Evolutionary conservation across 306 rosid species (phyloP).

Genomic region (Gillenia trifoliata): DNA sequence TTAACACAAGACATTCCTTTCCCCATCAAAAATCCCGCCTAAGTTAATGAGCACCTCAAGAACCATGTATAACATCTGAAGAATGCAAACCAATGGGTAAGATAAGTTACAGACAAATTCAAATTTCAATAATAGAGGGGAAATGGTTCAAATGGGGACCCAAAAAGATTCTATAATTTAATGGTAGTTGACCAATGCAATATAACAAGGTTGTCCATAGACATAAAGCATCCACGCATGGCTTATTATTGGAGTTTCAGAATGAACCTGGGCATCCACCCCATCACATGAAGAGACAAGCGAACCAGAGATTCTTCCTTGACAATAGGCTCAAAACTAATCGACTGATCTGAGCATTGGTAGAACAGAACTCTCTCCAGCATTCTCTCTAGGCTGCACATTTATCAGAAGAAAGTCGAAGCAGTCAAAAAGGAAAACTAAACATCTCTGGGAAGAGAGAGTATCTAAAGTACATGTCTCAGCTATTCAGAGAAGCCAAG

Average conservation of each 20-base stretch:
- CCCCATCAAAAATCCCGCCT: not conserved
- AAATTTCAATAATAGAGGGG: not conserved
- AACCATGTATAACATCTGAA: not conserved
- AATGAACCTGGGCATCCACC: constrained; percentile 59
- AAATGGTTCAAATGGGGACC: not conserved
- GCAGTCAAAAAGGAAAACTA: constrained; percentile 1
- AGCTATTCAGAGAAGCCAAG: not conserved
- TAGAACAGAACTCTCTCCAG: constrained; percentile 86
- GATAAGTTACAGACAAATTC: not conserved
- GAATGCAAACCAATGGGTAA: not conserved
- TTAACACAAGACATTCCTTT: not conserved
- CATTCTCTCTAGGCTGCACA: constrained; percentile 88
- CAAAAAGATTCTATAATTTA: not conserved
- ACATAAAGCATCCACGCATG: not conserved
- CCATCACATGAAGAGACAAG: constrained; percentile 41
- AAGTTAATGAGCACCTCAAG: not conserved
- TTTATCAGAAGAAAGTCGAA: constrained; percentile 23
- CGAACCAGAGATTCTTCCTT: constrained; percentile 38
- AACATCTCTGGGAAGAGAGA: not conserved
- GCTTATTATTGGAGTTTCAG: constrained; percentile 14
- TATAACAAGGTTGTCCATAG: not conserved
- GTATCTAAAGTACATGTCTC: not conserved
- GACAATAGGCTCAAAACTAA: constrained; percentile 56
- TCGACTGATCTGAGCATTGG: constrained; percentile 86
- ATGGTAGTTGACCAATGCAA: not conserved